Base-by-base conservation (phyloP, 805 yeast species). In the Teunomyces funiuensis region DNA sequence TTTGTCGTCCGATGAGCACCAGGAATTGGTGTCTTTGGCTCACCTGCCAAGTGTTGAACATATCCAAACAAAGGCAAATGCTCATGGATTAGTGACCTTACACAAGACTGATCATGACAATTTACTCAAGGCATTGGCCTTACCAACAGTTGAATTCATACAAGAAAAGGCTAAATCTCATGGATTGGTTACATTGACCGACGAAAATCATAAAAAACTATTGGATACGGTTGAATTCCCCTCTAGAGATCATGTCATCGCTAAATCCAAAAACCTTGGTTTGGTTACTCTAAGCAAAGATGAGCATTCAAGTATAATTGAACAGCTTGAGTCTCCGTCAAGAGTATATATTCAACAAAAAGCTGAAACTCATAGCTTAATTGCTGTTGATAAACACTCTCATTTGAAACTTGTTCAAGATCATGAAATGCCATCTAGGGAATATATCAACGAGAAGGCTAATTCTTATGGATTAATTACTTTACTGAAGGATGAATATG, bases 381-480 rank as follows among this genome's bases (percentile, higher is more conserved):
- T 11, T 5, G 40, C 37, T 26, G 18, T 41, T 18, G 6, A 25
- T 5, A 11, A 30, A 11, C 18, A 9, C 10, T 4, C 14, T 6
- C 18, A 22, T 22, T 22, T 6, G 10, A 22, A 22, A 11, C 48
- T 50, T 44, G 44, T 38, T 26, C 33, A 34, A 6, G 43, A 38
- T n/a, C 27, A 46, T 15, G 49, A 57, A 4, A 28, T 40, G 10
- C 70, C 70, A 13, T 47, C 65, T 1, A 27, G 55, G 5, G 66
- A 60, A 0, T 63, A 57, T 29, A 45, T 76, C 15, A 55, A 54
- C 26, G 61, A 60, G 20, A 60, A 59, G 38, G 70, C 74, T 2
- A 50, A 46, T 4, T 33, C 28, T 47, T 42, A 46, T n/a, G 63
- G 57, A 6, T 44, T 26, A 17, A 29, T 40, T 6, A 22, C 52